phyloP scores from a whole-genome alignment of 2,329 filamentous ascomycete species.

The Pezicula rhizophila region DNA sequence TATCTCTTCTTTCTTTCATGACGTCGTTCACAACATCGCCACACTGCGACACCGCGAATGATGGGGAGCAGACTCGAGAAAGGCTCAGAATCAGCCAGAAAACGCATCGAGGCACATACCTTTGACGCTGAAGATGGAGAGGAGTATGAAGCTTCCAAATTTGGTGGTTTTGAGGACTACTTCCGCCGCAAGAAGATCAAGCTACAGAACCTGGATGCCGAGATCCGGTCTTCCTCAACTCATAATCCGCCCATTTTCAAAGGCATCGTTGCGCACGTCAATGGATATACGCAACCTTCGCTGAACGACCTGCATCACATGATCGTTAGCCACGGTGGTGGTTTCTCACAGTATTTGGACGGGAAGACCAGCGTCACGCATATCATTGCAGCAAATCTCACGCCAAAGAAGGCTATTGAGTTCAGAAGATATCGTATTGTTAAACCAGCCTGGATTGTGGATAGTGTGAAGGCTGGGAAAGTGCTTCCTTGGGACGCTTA shows the following conservation, averaged over 20 bases:
- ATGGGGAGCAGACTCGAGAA: conserved; percentile 59
- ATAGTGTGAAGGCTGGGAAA: conserved; percentile 76
- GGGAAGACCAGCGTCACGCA: conserved; percentile 93
- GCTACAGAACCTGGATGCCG: conserved; percentile 85
- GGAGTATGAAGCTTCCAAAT: conserved; percentile 81
- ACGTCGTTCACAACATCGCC: too few species aligned
- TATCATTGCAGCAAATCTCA: conserved; percentile 85
- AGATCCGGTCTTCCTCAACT: conserved; percentile 62
- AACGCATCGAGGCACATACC: conserved; percentile 57
- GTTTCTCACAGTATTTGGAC: conserved; percentile 90
- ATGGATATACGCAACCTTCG: conserved; percentile 92
- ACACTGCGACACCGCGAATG: too few species aligned
- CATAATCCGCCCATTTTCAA: conserved; percentile 83
- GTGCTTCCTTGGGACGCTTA: conserved; percentile 83
- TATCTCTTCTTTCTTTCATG: too few species aligned
- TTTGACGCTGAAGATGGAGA: conserved; percentile 82
- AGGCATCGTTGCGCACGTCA: conserved; percentile 84
- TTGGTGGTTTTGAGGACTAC: conserved; percentile 87
- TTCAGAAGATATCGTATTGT: conserved; percentile 86
- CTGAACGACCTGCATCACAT: conserved; percentile 81
- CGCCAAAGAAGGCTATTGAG: conserved; percentile 88
- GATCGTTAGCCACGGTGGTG: conserved; percentile 88
- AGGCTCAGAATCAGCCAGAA: conserved; percentile 56
- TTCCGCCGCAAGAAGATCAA: conserved; percentile 96
- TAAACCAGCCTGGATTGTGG: conserved; percentile 89